phyloP scores from a whole-genome alignment of 108 stramenopile genomes.

The Cyclostephanos invisitatus region DNA sequence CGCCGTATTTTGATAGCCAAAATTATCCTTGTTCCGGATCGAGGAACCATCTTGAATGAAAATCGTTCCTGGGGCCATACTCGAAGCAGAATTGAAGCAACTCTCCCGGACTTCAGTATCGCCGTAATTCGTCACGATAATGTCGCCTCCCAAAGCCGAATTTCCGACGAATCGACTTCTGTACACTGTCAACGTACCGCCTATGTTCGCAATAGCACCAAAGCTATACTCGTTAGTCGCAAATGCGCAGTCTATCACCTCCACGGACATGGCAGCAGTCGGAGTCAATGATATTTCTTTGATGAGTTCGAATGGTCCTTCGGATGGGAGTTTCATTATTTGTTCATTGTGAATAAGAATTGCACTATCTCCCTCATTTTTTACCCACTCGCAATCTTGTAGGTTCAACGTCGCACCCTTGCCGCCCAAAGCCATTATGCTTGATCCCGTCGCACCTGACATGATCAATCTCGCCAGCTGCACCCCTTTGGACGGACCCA shows the following conservation, averaged over 20 bases:
- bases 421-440: constrained; percentile 24
- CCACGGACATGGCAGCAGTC: constrained; percentile 41
- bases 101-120: constrained; percentile 22
- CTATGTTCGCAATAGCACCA: constrained; percentile 39
- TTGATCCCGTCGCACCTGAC: constrained; percentile 34
- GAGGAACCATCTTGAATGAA: constrained; percentile 36
- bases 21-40: constrained; percentile 33
- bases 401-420: constrained; percentile 27
- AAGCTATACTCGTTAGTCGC: constrained; percentile 15
- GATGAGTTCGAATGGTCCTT: not conserved
- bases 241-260: constrained; percentile 21
- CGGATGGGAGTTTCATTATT: not conserved
- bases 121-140: constrained; percentile 36
- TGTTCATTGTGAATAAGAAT: constrained; percentile 25
- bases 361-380: constrained; percentile 26
- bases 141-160: constrained; percentile 26
- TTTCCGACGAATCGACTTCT: constrained; percentile 30
- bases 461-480: constrained; percentile 35
- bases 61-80: constrained; percentile 34
- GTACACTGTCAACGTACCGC: constrained; percentile 33
- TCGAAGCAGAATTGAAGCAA: constrained; percentile 30
- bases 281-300: not conserved
- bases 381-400: constrained; percentile 39
- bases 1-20: constrained; percentile 32
- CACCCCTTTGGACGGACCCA: constrained; percentile 22